Evolutionary conservation across 2,329 filamentous ascomycete species (phyloP).

Genomic region (Camptophora hylomeconis): DNA sequence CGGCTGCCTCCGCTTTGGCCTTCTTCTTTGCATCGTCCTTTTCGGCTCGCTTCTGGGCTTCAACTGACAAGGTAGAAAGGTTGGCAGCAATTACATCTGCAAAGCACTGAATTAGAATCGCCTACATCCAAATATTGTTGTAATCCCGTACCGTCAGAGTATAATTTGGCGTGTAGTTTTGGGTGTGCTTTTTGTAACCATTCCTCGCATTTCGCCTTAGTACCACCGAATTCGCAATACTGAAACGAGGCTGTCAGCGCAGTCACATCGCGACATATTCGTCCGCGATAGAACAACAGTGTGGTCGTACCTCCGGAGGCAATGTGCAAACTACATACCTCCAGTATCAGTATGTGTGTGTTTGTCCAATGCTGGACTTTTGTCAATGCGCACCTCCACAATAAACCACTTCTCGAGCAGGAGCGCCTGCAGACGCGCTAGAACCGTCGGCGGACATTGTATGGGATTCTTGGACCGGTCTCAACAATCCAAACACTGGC

Average conservation of each 20-base stretch:
- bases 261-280: conserved; percentile 2
- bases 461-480: too few species aligned
- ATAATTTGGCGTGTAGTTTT: conserved; percentile 63
- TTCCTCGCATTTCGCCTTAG: conserved; percentile 90
- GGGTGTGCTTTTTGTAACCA: conserved; percentile 73
- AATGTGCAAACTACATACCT: conserved; percentile 44
- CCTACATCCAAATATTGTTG: conserved; percentile 1
- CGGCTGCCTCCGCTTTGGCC: conserved; percentile 78
- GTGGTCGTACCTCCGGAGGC: conserved; percentile 50
- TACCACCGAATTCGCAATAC: conserved; percentile 99
- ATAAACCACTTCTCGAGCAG: conserved; percentile 45
- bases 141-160: conserved; percentile 58
- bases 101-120: conserved; percentile 4
- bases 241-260: conserved; percentile 34
- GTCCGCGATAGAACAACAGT: conserved; percentile 9
- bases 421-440: too few species aligned
- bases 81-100: conserved; percentile 70
- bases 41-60: conserved; percentile 84
- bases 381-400: conserved; percentile 41
- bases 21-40: conserved; percentile 97
- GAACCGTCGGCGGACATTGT: too few species aligned
- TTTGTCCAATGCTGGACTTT: conserved; percentile 2
- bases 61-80: conserved; percentile 72
- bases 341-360: conserved; percentile 9
- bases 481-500: too few species aligned